phyloP scores from a whole-genome alignment of 805 yeast genomes.

The Hermanozyma aechmeae region DNA sequence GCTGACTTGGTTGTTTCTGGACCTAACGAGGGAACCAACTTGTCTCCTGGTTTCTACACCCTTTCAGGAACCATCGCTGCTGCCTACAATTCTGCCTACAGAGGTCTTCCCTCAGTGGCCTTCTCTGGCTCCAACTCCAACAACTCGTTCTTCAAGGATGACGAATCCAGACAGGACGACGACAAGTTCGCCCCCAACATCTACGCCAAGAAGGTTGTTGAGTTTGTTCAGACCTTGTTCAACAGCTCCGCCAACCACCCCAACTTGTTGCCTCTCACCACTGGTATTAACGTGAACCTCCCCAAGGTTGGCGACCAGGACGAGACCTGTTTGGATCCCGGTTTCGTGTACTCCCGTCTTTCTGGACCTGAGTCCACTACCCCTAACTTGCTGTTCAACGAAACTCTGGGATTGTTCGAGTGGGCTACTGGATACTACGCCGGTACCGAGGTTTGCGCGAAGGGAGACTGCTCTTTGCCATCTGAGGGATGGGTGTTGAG shows the following conservation, averaged over 20 bases:
- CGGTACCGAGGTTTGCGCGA: slow-evolving; percentile 33
- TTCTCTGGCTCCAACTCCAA: slow-evolving; percentile 42
- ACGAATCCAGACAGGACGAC: slow-evolving; percentile 24
- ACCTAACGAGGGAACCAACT: slow-evolving; percentile 44
- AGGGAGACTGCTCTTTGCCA: slow-evolving; percentile 16
- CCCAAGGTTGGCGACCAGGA: slow-evolving; percentile 29
- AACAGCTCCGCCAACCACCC: slow-evolving; percentile 25
- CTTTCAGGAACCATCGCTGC: slow-evolving; percentile 47
- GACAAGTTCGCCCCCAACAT: slow-evolving; percentile 34
- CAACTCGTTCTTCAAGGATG: slow-evolving; percentile 41
- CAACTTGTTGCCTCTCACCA: slow-evolving; percentile 32
- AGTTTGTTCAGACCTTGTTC: slow-evolving; percentile 30
- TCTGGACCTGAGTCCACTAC: slow-evolving; percentile 29
- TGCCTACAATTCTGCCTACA: slow-evolving; percentile 35
- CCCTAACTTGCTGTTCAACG: slow-evolving; percentile 30
- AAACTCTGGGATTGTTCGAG: slow-evolving; percentile 21
- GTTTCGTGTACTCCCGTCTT: slow-evolving; percentile 35
- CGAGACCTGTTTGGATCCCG: slow-evolving; percentile 30
- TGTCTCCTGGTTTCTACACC: slow-evolving; percentile 31
- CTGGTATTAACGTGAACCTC: slow-evolving; percentile 40
- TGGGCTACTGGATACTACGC: slow-evolving; percentile 18
- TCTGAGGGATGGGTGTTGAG: slow-evolving; percentile 15
- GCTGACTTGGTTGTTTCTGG: slow-evolving; percentile 44
- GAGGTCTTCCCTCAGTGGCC: slow-evolving; percentile 43
- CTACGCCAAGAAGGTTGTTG: slow-evolving; percentile 30